Percentiles rank a stretch among this genome's conserved stretches.
phyloP scores from a whole-genome alignment of 78 protist species.

The Planoprotostelium fungivorum region DNA sequence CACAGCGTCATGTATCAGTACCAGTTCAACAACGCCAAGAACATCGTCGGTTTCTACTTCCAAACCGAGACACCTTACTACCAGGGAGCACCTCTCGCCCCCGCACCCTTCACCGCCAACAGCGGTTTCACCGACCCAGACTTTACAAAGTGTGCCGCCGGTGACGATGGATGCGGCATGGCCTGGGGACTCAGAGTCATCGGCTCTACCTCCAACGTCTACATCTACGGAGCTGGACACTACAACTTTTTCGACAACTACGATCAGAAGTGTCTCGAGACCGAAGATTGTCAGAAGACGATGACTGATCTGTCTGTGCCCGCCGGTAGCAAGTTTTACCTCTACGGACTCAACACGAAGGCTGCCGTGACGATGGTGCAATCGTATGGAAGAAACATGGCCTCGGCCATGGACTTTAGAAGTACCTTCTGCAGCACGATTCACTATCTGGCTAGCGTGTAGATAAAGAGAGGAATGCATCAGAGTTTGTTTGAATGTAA shows the following conservation, averaged over 20 bases:
- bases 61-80: constrained; percentile 12
- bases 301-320: not conserved
- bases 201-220: not conserved
- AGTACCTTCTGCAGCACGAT: not conserved
- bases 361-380: not conserved
- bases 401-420: not conserved
- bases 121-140: not conserved
- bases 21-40: not conserved
- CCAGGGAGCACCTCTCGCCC: not conserved
- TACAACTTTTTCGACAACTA: not conserved
- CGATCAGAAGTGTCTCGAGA: not conserved
- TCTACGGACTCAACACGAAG: not conserved
- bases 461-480: not conserved
- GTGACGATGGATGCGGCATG: not conserved
- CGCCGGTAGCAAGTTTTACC: not conserved
- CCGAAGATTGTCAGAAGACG: not conserved
- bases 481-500: too few species aligned
- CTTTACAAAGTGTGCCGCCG: not conserved
- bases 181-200: not conserved
- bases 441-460: not conserved
- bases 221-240: not conserved
- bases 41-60: not conserved
- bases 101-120: not conserved
- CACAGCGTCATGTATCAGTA: not conserved
- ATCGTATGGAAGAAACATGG: not conserved